Evolutionary conservation across 371 early-diverging fungal species (phyloP).

Genomic region (Phascolomyces articulosus): DNA sequence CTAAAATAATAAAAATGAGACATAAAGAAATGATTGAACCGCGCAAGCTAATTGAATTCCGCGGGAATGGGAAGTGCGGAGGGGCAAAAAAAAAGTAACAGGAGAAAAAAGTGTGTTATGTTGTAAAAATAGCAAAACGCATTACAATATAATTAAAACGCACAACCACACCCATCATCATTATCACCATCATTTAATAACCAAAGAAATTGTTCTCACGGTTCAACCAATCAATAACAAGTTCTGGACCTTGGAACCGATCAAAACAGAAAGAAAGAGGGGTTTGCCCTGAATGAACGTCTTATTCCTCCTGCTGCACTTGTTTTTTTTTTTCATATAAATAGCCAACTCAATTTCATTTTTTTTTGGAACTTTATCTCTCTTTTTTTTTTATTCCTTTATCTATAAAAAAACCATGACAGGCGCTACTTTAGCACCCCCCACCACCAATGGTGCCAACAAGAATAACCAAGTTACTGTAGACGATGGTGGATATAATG

Average conservation of each 20-base stretch:
- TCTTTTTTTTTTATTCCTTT: background rate
- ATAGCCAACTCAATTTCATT: background rate
- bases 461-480: conserved; percentile 33
- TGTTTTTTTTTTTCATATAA: conserved; percentile 8
- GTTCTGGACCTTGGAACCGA: background rate
- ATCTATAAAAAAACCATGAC: conserved; percentile 9
- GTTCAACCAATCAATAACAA: conserved; percentile 1
- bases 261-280: background rate
- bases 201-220: conserved; percentile 8
- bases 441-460: conserved; percentile 7
- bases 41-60: too few species aligned
- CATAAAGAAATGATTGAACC: too few species aligned
- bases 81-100: too few species aligned
- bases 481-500: conserved; percentile 67
- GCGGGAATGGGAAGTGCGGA: too few species aligned
- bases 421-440: conserved; percentile 13
- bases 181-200: background rate
- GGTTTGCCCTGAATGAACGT: background rate
- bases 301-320: too few species aligned
- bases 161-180: background rate
- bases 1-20: too few species aligned
- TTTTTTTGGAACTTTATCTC: background rate
- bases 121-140: background rate
- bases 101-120: too few species aligned
- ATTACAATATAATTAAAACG: background rate